phyloP scores from a whole-genome alignment of 306 rosid species.

The Carpinus fangiana region DNA sequence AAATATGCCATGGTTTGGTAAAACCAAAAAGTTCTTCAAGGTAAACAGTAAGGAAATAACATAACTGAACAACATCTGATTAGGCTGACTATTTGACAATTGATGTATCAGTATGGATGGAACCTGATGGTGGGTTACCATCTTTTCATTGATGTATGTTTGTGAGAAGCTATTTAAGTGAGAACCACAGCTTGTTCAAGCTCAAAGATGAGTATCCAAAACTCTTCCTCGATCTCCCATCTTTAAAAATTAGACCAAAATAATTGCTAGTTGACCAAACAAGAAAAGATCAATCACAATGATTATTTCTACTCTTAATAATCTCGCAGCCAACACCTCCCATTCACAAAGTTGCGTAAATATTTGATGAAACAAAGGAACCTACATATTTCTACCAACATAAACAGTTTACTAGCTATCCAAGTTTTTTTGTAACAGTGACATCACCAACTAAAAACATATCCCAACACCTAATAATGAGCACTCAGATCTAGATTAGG shows the following conservation, averaged over 20 bases:
- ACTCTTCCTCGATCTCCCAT: neutral
- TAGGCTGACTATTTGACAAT: neutral
- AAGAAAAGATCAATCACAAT: neutral
- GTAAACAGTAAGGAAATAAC: neutral
- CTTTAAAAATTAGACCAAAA: neutral
- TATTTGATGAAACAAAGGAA: neutral
- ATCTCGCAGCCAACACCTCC: conserved; percentile 7
- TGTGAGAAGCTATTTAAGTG: neutral
- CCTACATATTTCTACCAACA: neutral
- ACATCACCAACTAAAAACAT: conserved; percentile 3
- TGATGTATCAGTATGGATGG: neutral
- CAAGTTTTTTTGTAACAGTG: neutral
- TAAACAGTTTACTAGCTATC: neutral
- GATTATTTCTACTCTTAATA: neutral
- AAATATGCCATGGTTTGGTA: no score
- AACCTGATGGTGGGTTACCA: neutral
- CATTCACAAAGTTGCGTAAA: neutral
- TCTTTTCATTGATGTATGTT: neutral
- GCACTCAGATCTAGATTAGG: neutral
- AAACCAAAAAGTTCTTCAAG: neutral
- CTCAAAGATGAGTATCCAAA: conserved; percentile 1
- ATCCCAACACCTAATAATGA: conserved; percentile 1
- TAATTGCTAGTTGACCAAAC: neutral
- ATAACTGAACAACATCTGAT: neutral
- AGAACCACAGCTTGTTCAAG: neutral